Evolutionary conservation across 345 rosid genomes (phyloP).

Genomic region (Passiflora organensis): DNA sequence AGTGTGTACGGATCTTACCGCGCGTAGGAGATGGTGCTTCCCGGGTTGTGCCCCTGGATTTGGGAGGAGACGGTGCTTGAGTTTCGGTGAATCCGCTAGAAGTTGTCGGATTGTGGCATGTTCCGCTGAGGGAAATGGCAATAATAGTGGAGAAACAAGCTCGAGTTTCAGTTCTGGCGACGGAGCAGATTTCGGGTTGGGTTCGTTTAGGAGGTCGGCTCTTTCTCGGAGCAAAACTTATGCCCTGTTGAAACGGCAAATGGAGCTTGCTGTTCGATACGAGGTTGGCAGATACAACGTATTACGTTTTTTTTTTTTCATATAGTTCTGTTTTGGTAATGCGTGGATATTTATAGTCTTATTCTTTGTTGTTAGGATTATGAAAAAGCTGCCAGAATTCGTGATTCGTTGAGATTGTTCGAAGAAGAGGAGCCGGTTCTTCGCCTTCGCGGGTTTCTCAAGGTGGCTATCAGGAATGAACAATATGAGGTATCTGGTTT

Average conservation of each 20-base stretch:
- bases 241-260: constrained; percentile 56
- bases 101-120: constrained; percentile 33
- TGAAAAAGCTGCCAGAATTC: constrained; percentile 63
- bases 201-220: constrained; percentile 25
- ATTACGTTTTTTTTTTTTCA: no score
- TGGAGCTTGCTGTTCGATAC: constrained; percentile 67
- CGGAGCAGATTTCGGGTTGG: neutral
- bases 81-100: constrained; percentile 17
- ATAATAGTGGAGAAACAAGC: constrained; percentile 27
- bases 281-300: constrained; percentile 33
- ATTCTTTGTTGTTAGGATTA: constrained; percentile 42
- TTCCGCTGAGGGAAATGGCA: constrained; percentile 31
- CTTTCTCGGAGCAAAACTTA: constrained; percentile 49
- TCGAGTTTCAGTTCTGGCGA: constrained; percentile 29
- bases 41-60: constrained; percentile 15
- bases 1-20: constrained; percentile 28
- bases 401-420: constrained; percentile 51
- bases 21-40: constrained; percentile 17
- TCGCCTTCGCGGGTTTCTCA: constrained; percentile 44
- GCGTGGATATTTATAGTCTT: neutral
- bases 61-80: no score
- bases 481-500: constrained; percentile 57
- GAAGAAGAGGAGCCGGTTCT: constrained; percentile 71
- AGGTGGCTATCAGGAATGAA: constrained; percentile 46
- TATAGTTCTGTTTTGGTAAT: no score